Conservation (phyloP, 2,329 filamentous ascomycete species). For the Epichloe hybrida region DNA sequence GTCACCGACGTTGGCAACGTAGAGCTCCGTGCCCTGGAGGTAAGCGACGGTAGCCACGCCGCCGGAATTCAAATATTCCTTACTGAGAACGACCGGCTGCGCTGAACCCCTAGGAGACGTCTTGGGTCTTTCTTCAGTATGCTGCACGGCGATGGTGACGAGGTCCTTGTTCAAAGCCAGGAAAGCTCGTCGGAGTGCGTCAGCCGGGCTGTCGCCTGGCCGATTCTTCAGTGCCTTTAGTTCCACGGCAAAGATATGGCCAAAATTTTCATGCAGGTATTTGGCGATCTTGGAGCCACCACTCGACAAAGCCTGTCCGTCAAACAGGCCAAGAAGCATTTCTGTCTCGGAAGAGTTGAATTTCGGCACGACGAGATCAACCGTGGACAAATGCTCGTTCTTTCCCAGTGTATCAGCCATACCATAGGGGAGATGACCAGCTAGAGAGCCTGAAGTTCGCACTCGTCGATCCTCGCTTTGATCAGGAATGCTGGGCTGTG, state of each 20-base stretch:
- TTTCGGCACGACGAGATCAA: conserved; percentile 87
- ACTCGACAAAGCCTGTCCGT: conserved; percentile 77
- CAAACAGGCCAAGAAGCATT: conserved; percentile 86
- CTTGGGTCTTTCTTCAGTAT: conserved; percentile 58
- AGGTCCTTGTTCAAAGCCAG: conserved; percentile 87
- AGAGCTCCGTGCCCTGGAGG: conserved; percentile 77
- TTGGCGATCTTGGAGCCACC: conserved; percentile 94
- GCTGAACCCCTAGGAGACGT: conserved; percentile 57
- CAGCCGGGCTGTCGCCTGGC: conserved; percentile 60
- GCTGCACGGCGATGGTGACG: conserved; percentile 68
- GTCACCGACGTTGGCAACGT: conserved; percentile 90
- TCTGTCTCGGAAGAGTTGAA: conserved; percentile 85
- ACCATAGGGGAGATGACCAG: conserved; percentile 80
- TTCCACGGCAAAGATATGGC: conserved; percentile 69
- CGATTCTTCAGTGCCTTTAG: conserved; percentile 56
- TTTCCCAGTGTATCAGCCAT: conserved; percentile 93
- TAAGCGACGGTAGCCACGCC: conserved; percentile 88
- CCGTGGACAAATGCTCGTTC: conserved; percentile 87
- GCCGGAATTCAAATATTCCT: conserved; percentile 81
- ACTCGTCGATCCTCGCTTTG: conserved; percentile 91
- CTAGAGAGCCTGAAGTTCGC: conserved; percentile 87
- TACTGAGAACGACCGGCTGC: conserved; percentile 63
- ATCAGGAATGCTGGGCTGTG: conserved; percentile 83
- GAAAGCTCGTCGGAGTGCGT: conserved; percentile 79
- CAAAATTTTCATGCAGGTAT: conserved; percentile 92